Percentiles rank a stretch among this genome's conserved stretches.
Evolutionary conservation across 371 early-diverging fungal species (phyloP).

Genomic region (Saksenaea oblongispora): DNA sequence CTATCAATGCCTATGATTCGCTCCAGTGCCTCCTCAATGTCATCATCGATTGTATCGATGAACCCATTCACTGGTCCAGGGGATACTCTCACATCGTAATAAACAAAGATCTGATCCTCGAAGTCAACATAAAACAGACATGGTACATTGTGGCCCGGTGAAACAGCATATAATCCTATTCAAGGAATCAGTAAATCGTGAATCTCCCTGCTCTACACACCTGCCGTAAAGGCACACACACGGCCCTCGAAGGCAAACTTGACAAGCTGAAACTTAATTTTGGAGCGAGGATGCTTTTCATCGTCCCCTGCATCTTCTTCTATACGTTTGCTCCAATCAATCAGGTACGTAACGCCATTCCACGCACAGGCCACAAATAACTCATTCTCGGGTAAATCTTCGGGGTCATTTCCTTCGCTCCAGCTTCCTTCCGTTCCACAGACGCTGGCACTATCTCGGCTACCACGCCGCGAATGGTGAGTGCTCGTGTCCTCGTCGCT

Average conservation of each 20-base stretch:
- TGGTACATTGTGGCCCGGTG: slow-evolving; percentile 71
- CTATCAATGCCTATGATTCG: slow-evolving; percentile 39
- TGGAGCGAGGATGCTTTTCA: slow-evolving; percentile 8
- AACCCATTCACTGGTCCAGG: slow-evolving; percentile 50
- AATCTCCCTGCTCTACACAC: slow-evolving; percentile 20
- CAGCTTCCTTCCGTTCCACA: slow-evolving; percentile 17
- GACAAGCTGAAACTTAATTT: slow-evolving; percentile 63
- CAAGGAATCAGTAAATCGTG: not conserved
- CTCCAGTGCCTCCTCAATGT: slow-evolving; percentile 48
- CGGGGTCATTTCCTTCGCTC: slow-evolving; percentile 22
- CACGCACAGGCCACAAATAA: slow-evolving; percentile 82
- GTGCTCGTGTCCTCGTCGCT: not conserved
- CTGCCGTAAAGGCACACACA: slow-evolving; percentile 81
- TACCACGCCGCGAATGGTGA: slow-evolving; percentile 4
- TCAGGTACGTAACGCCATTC: slow-evolving; percentile 79
- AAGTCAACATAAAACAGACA: slow-evolving; percentile 83
- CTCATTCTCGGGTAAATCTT: slow-evolving; percentile 45
- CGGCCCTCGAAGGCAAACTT: slow-evolving; percentile 82
- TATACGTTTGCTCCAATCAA: slow-evolving; percentile 51
- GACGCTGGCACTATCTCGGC: slow-evolving; percentile 2
- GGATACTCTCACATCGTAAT: slow-evolving; percentile 66
- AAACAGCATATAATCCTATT: slow-evolving; percentile 64
- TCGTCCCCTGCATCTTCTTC: slow-evolving; percentile 14
- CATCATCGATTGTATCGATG: slow-evolving; percentile 47
- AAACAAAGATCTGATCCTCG: slow-evolving; percentile 81